Percentiles rank a stretch among this genome's conserved stretches.
phyloP scores from a whole-genome alignment of 2,329 filamentous ascomycete species.

The Cladosporium phlei region DNA sequence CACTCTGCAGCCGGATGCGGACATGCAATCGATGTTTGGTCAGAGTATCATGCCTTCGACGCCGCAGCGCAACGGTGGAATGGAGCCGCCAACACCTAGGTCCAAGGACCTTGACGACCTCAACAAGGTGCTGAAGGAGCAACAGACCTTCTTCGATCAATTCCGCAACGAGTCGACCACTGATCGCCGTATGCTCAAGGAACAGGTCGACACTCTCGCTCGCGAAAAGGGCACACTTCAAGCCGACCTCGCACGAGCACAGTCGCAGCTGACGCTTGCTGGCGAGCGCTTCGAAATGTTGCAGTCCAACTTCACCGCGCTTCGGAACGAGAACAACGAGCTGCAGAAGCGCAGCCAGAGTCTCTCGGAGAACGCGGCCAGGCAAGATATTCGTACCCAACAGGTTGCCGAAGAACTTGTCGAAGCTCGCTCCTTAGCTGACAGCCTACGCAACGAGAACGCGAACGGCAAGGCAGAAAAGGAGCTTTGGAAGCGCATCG shows the following conservation, averaged over 20 bases:
- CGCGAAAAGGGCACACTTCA: conserved; percentile 78
- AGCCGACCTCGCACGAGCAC: conserved; percentile 72
- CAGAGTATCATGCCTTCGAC: conserved; percentile 54
- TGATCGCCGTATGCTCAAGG: conserved; percentile 75
- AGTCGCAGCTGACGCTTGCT: conserved; percentile 75
- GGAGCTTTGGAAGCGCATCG: conserved; percentile 88
- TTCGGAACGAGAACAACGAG: conserved; percentile 80
- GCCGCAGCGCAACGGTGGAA: conserved; percentile 36
- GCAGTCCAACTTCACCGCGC: conserved; percentile 76
- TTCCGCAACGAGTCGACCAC: conserved; percentile 81
- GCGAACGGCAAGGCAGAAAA: conserved; percentile 94
- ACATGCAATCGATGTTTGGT: conserved; percentile 66
- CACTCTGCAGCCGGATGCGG: conserved; percentile 53
- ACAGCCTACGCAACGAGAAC: conserved; percentile 84
- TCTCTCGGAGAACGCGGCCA: conserved; percentile 76
- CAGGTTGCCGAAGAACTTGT: conserved; percentile 91
- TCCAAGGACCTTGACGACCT: conserved; percentile 62
- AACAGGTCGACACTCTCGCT: conserved; percentile 77
- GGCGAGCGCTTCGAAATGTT: conserved; percentile 84
- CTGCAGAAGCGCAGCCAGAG: conserved; percentile 75
- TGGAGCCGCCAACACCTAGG: conserved; percentile 43
- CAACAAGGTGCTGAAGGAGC: conserved; percentile 73
- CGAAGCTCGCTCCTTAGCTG: conserved; percentile 73
- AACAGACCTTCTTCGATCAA: conserved; percentile 84
- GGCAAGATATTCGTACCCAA: conserved; percentile 84